Evolutionary conservation across 345 rosid genomes (phyloP).

Genomic region (Moricandia arvensis): DNA sequence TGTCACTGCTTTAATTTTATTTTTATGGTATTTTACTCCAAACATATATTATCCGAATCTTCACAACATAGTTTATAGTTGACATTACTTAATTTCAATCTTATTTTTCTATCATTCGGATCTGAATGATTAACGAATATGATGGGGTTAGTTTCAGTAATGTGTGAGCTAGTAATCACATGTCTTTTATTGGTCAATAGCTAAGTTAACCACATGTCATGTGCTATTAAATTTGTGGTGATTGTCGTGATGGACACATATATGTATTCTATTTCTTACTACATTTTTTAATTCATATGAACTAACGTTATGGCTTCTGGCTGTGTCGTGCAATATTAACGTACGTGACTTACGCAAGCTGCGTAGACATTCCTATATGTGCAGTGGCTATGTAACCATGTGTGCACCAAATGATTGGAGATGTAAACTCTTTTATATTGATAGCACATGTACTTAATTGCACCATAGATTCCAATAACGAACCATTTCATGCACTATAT

Average conservation of each 20-base stretch:
- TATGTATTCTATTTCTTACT: too few relatives aligned
- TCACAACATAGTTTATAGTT: neutral
- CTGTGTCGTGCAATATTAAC: slow-evolving; percentile 3
- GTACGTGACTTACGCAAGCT: neutral
- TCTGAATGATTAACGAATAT: slow-evolving; percentile 21
- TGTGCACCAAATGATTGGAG: slow-evolving; percentile 14
- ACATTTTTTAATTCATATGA: neutral
- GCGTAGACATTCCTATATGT: neutral
- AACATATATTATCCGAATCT: slow-evolving; percentile 16
- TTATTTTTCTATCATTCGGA: neutral
- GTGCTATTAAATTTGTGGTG: neutral
- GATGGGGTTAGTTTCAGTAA: slow-evolving; percentile 18
- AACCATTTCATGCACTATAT: neutral
- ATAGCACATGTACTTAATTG: slow-evolving; percentile 26
- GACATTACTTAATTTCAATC: neutral
- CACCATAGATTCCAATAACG: slow-evolving; percentile 16
- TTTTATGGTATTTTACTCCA: neutral
- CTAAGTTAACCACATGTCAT: slow-evolving; percentile 23
- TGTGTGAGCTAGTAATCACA: slow-evolving; percentile 27
- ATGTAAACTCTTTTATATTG: slow-evolving; percentile 24
- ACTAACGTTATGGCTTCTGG: neutral
- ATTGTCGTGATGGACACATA: too few relatives aligned
- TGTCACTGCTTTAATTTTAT: neutral
- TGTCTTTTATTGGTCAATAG: slow-evolving; percentile 29
- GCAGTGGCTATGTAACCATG: slow-evolving; percentile 5